Evolutionary conservation across 371 early-diverging fungal species (phyloP), one percentile per base, ranked within the genome.

Genomic region (Syncephalastrum racemosum): DNA sequence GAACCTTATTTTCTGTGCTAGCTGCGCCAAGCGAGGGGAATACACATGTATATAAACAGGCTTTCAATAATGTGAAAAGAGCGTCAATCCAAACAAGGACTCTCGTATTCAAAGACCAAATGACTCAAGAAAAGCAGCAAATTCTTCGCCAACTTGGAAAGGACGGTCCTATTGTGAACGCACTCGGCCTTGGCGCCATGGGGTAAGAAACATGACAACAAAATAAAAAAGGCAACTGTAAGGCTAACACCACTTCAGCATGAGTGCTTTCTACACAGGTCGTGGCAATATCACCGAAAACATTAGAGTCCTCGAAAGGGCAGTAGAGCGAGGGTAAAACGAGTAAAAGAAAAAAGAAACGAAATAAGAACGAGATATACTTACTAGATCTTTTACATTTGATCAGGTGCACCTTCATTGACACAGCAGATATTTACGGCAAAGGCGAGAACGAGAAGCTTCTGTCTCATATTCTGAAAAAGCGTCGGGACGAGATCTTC

Each of bases 401-500:
- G 15, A 42, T 36, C 46, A 57, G 61, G 27, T 64, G 64, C 43
- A 59, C 39, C 16, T 62, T 70, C 39, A 66, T 64, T 64, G 71
- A 70, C 46, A 70, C 71, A 1, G 53, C 71, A 36, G 59, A 66
- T 41, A 53, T 66, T 31, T 62, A 66, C 39, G 66, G 62, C 4
- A 44, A 42, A 12, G 67, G 64, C 41, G 50, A 58, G 23, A 81
- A 77, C 58, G 81, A 77, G 53, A 39, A 61, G 7, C 63, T 77
- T 14, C 12, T 76, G 25, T 64, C 66, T 50, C 63, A 66, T 27
- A 59, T 70, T 6, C 64, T 75, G 48, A 70, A 71, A 46, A 54
- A 59, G 12, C 54, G 67, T 15, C 74, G 77, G 16, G 57, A 56
- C 43, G 67, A 77, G 53, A 70, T 82, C 46, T 79, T 82, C 52